Conservation (phyloP, 2,329 filamentous ascomycete species). For the Anthostomella pinea region DNA sequence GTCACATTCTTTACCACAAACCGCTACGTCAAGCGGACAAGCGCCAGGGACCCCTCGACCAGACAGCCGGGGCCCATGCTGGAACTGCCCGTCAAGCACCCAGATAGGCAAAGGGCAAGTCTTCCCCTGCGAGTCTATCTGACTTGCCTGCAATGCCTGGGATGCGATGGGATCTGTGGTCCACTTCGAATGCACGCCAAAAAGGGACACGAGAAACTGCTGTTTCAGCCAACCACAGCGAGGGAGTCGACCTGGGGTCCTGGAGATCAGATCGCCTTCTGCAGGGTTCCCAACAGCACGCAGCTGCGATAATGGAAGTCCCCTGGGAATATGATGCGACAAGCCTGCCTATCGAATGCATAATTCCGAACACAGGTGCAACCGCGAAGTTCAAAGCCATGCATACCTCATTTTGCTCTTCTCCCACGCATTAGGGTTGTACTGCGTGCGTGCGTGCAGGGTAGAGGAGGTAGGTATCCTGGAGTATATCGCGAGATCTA, state of each 20-base stretch:
- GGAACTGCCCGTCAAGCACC: no score
- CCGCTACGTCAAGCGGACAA: no score
- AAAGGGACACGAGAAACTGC: conserved; percentile 44
- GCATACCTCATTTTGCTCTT: no score
- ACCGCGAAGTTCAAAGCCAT: no score
- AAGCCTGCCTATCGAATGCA: conserved; percentile 5
- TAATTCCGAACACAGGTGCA: conserved; percentile 2
- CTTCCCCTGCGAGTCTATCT: conserved; percentile 21
- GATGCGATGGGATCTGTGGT: conserved; percentile 20
- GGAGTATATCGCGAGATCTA: no score
- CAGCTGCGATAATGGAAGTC: conserved; percentile 16
- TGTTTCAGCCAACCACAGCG: conserved; percentile 39
- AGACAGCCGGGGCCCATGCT: no score
- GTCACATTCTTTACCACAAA: no score
- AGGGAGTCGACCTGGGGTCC: conserved; percentile 15
- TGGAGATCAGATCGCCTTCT: conserved; percentile 22
- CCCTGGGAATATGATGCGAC: conserved; percentile 15
- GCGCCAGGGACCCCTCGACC: no score
- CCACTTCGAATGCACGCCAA: conserved; percentile 31
- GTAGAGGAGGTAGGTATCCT: no score
- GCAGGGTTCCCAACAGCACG: conserved; percentile 17
- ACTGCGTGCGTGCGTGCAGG: no score
- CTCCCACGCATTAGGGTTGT: no score
- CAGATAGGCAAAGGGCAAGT: conserved; percentile 17
- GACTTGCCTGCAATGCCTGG: no score